A percentile compares a stretch with the other conserved stretches of the same genome.
phyloP scores from a whole-genome alignment of 371 early-diverging fungal genomes.

The Lichtheimia corymbifera region DNA sequence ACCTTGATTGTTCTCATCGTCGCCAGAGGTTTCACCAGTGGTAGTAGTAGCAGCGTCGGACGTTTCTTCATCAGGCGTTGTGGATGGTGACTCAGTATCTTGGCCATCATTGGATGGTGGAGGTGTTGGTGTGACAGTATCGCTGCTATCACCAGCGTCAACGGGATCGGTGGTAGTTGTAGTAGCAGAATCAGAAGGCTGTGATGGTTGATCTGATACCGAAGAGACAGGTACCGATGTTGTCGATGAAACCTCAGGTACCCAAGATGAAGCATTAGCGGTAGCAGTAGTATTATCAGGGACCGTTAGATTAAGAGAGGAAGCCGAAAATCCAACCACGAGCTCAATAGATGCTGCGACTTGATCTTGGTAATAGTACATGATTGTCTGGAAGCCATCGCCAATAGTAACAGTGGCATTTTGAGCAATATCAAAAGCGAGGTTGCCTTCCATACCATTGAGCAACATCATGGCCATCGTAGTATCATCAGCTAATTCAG shows the following conservation, averaged over 20 bases:
- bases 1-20: background rate
- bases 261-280: background rate
- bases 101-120: no score
- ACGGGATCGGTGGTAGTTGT: no score
- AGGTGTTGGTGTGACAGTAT: background rate
- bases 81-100: background rate
- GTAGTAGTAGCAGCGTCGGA: background rate
- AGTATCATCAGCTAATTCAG: conserved; percentile 3
- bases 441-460: no score
- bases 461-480: no score
- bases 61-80: background rate
- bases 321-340: background rate
- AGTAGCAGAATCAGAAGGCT: no score
- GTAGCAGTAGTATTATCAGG: background rate
- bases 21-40: background rate
- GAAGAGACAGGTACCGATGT: no score
- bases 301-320: background rate
- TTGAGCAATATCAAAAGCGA: conserved; percentile 26
- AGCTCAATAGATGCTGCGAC: background rate
- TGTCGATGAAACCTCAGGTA: background rate
- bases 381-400: conserved; percentile 32
- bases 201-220: no score
- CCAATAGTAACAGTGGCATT: conserved; percentile 37
- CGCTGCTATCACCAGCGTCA: background rate
- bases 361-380: conserved; percentile 34